Conservation (phyloP, 306 rosid genomes). For the Canavalia ensiformis region DNA sequence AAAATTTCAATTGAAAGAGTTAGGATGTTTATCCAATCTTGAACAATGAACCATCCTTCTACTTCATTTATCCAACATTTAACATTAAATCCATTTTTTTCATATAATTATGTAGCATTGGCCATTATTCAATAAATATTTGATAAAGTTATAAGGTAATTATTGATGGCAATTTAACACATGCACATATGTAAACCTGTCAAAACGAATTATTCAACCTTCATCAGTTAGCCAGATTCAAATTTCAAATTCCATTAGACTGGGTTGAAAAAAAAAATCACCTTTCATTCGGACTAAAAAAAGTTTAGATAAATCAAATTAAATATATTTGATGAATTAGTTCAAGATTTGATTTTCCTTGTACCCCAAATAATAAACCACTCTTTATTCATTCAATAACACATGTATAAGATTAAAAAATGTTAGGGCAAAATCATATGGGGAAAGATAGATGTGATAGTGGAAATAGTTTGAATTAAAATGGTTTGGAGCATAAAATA, state of each 20-base stretch:
- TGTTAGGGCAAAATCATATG: slow-evolving; percentile 19
- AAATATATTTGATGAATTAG: no score
- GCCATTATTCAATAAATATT: not conserved
- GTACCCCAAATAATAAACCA: not conserved
- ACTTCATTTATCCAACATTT: not conserved
- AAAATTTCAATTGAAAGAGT: not conserved
- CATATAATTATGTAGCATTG: not conserved
- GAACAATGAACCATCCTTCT: not conserved
- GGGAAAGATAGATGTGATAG: slow-evolving; percentile 17
- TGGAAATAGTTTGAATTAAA: slow-evolving; percentile 36
- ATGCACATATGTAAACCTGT: not conserved
- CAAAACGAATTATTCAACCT: no score
- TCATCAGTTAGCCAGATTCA: no score
- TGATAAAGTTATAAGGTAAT: not conserved
- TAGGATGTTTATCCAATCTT: not conserved
- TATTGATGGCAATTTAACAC: not conserved
- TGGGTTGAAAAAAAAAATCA: no score
- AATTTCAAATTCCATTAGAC: no score
- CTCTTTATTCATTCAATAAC: not conserved
- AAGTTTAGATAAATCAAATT: no score
- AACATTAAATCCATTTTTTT: not conserved
- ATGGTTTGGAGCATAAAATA: not conserved
- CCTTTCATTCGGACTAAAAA: no score
- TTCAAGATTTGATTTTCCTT: not conserved
- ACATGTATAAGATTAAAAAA: not conserved